Base-by-base conservation (phyloP, 768 basidiomycete genomes). In the Phanerodontia chrysosporium region DNA sequence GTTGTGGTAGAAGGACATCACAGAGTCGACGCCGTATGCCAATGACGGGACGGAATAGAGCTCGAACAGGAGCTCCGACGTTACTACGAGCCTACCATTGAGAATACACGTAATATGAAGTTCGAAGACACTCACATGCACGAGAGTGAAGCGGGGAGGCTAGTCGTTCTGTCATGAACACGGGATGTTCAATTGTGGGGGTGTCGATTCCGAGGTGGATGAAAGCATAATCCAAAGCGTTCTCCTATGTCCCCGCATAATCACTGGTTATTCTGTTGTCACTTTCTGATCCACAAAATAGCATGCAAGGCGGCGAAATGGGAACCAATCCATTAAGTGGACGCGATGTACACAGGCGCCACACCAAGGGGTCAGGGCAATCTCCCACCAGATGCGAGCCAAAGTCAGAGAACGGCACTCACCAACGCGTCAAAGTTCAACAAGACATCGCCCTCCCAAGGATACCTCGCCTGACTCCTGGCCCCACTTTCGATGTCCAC, bases 1-100 rank as follows among this genome's bases (percentile, higher is more conserved):
- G 68, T 94, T 92, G 63, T 90, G 81, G 68, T 95, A 92, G 69
- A 97, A 95, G 3, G 95, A 94, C 84, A 97, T 92, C 60, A 94
- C 74, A 12, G 89, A 86, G 68, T 99, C 97, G 58, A 97, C 77
- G 55, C 90, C 92, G 74, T 91, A 98, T 3, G 90, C 78, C 49
- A 98, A 78, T 5, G 88, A 85, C 1, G 96, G 95, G 3, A 88
- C 92, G 4, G 80, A 79, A 69, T 98, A 99, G 46, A 86, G 81
- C 74, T 99, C 97, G 68, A 99, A 99, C 74, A 99, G 84, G 29
- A 99, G 85, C 68, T 99, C 97, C 0, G 95, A 95, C 9, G 95
- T 96, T 57, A 97, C 93, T 95, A 66, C 45, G 45, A 16, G 35
- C 8, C 13, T 55, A 58, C 46, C 25, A 42, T 9, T 8, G 18